Evolutionary conservation across 352 stramenopile species (phyloP).

Genomic region (Phytophthora sojae): DNA sequence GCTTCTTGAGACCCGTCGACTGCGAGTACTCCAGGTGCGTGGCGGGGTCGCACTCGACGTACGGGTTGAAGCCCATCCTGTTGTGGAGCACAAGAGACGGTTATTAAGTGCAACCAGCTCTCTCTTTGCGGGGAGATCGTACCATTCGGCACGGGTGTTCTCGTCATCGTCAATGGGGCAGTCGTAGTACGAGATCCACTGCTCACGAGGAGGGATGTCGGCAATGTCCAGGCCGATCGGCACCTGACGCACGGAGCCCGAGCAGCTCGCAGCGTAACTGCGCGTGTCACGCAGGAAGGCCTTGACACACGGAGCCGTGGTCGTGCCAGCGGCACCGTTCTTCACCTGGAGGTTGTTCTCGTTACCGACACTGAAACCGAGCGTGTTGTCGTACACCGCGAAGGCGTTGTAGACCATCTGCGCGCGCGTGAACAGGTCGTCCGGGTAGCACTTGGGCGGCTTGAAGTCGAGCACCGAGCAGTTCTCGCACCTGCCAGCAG

Average conservation of each 20-base stretch:
- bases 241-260: slow-evolving; percentile 50
- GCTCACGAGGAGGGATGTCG: slow-evolving; percentile 56
- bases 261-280: slow-evolving; percentile 58
- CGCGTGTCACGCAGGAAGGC: slow-evolving; percentile 64
- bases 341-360: slow-evolving; percentile 62
- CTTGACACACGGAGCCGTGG: slow-evolving; percentile 70
- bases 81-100: neutral
- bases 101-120: neutral
- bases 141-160: slow-evolving; percentile 63
- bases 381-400: slow-evolving; percentile 77
- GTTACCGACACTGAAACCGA: slow-evolving; percentile 68
- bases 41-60: slow-evolving; percentile 63
- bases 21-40: slow-evolving; percentile 62
- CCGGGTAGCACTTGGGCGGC: slow-evolving; percentile 64
- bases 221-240: slow-evolving; percentile 74
- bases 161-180: slow-evolving; percentile 62
- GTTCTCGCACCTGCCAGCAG: slow-evolving; percentile 54
- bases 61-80: slow-evolving; percentile 63
- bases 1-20: slow-evolving; percentile 61
- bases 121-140: neutral
- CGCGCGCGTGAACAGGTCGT: slow-evolving; percentile 58
- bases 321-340: slow-evolving; percentile 32
- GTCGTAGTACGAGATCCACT: slow-evolving; percentile 73
- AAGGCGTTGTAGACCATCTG: slow-evolving; percentile 79
- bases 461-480: slow-evolving; percentile 58